Evolutionary conservation across 2,329 filamentous ascomycete genomes (phyloP), one percentile per base, ranked within the genome.

Genomic region (Penicillium hesseltinei): DNA sequence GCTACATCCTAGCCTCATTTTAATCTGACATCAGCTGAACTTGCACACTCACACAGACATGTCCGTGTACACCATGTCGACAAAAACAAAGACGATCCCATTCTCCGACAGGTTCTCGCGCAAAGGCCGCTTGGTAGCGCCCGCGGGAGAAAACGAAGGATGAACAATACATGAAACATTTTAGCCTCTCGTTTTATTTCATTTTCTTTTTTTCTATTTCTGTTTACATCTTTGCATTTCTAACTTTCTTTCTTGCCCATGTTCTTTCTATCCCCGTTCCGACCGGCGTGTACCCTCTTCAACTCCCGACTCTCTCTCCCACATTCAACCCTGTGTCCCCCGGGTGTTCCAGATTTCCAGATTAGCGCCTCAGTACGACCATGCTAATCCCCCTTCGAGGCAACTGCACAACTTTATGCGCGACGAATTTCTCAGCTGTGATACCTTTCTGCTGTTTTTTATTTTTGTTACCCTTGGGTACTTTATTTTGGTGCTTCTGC

Each of bases 61-160:
- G 94, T 97, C 35, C 86, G 91, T 54, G 91, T 94, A 42, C 93
- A 97, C 72, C 94, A 97, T 72, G 79, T 87, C 39, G 92, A 97
- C 69, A 94, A 91, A 73, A 87, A 90, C 71, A 93, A 92, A 73
- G 92, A 97, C 65, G 93, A 97, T 68, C 86, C 89, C 0, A 75
- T 82, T 54, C 78, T 99, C 40, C 84, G 92, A 51, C 88, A 93
- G 48, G 93, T 97, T 1, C 84, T 97, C 38, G 84, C 91, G 2
- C 92, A 96, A 71, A 82, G 94, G 51, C 87, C 90, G 3, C 90
- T 96, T 73, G 92, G 92, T 33, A 89, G 89, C 6, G 90, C 84
- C 70, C 86, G 92, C 63, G 91, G 92, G 33, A 83, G 92, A 60
- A 82, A 92, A 70, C 83, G 91, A 70, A 83, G 91, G 61, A 66